phyloP scores from a whole-genome alignment of 1,139 yeast species.

The Saccharomycopsis phalli region DNA sequence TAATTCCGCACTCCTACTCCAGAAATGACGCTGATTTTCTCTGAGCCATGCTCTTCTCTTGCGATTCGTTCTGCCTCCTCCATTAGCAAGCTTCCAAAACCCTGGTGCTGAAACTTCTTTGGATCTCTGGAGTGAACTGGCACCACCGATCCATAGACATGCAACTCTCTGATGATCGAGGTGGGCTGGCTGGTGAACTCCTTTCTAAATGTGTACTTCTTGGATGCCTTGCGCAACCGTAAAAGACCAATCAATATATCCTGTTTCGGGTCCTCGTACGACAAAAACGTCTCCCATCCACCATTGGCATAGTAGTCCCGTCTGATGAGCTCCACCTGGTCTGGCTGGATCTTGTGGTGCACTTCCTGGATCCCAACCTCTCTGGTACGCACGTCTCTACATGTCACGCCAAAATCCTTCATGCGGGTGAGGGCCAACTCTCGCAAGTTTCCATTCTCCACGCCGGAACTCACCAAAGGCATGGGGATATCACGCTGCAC shows the following conservation, averaged over 20 bases:
- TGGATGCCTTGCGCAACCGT: slow-evolving; percentile 80
- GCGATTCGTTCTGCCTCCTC: slow-evolving; percentile 98
- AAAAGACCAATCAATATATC: slow-evolving; percentile 89
- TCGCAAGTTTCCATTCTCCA: slow-evolving; percentile 92
- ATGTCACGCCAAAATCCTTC: slow-evolving; percentile 95
- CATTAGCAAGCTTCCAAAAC: slow-evolving; percentile 94
- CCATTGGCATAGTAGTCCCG: slow-evolving; percentile 97
- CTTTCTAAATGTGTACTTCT: slow-evolving; percentile 82
- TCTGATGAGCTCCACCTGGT: slow-evolving; percentile 90
- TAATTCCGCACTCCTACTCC: slow-evolving; percentile 98
- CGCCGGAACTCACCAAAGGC: slow-evolving; percentile 98
- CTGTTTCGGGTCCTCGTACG: slow-evolving; percentile 95
- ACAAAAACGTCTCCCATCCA: slow-evolving; percentile 96
- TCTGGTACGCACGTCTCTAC: slow-evolving; percentile 96
- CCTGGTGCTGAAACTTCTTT: slow-evolving; percentile 97
- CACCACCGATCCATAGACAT: slow-evolving; percentile 95
- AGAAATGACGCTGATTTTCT: slow-evolving; percentile 84
- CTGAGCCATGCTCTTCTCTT: slow-evolving; percentile 87
- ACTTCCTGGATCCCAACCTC: slow-evolving; percentile 99
- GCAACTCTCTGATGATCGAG: slow-evolving; percentile 89
- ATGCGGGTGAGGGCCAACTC: slow-evolving; percentile 94
- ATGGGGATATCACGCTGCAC: slow-evolving; percentile 98
- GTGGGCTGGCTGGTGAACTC: slow-evolving; percentile 82
- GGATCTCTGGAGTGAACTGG: slow-evolving; percentile 98
- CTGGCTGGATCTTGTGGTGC: slow-evolving; percentile 94